Percentiles rank a stretch among this genome's conserved stretches.
phyloP scores from a whole-genome alignment of 1,284 basidiomycete genomes.

The Heterobasidion annosum region DNA sequence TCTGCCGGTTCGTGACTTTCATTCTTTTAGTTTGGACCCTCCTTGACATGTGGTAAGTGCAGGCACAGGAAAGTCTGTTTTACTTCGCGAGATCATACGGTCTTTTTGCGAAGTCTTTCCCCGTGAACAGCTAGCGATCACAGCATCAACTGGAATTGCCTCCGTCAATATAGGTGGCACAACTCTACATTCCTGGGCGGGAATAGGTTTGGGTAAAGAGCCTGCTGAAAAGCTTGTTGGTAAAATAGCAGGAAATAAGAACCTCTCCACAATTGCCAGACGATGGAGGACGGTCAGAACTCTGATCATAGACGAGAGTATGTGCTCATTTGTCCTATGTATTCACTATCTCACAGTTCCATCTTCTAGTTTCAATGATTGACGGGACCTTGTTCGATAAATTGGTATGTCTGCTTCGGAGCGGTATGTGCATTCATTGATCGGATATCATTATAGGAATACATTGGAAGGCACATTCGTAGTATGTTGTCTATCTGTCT shows the following conservation, averaged over 20 bases:
- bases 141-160: slow-evolving; percentile 80
- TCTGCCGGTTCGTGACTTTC: slow-evolving; percentile 44
- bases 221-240: slow-evolving; percentile 49
- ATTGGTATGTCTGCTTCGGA: slow-evolving; percentile 27
- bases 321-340: neutral
- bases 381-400: slow-evolving; percentile 59
- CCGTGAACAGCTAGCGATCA: slow-evolving; percentile 36
- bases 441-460: slow-evolving; percentile 19
- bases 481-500: slow-evolving; percentile 9
- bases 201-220: slow-evolving; percentile 81
- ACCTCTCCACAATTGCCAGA: slow-evolving; percentile 10
- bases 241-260: slow-evolving; percentile 44
- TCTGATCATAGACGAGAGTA: slow-evolving; percentile 68
- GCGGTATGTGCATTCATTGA: no score
- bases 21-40: neutral
- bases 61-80: slow-evolving; percentile 94
- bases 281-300: slow-evolving; percentile 46
- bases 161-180: slow-evolving; percentile 92
- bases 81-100: slow-evolving; percentile 85
- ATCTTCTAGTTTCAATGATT: slow-evolving; percentile 44
- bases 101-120: slow-evolving; percentile 12
- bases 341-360: neutral
- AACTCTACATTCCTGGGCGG: slow-evolving; percentile 90
- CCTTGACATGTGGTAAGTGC: neutral
- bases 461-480: slow-evolving; percentile 42